Evolutionary conservation across 129 eudicot species (phyloP), one percentile per base, ranked within the genome.

Genomic region (Dittrichia graveolens): DNA sequence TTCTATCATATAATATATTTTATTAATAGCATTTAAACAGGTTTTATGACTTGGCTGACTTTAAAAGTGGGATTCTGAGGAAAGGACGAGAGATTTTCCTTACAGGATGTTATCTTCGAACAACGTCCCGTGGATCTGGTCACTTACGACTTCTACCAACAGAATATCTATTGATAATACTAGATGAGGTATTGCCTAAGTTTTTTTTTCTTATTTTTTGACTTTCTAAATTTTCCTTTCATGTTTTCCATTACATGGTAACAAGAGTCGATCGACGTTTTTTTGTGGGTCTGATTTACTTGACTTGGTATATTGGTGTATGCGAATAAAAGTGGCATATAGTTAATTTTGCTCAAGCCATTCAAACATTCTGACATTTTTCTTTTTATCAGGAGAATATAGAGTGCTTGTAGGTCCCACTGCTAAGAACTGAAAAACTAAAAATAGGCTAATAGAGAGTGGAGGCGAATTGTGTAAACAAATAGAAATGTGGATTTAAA

Each of bases 101-200:
- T 55, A 94, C 98, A 41, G 98, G 98, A 69, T 94, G 98, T 72
- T 85, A 88, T 71, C 96, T 94, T 70, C 89, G 98, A 75, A 78
- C 85, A 48, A 75, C 92, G 62, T 57, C 79, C 16, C 86, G 84
- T 50, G 88, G 86, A 77, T 82, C 86, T 64, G 89, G 80, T 45
- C 82, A 76, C 70, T 60, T 89, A 57, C 83, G 99, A 50, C 96
- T 94, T 75, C 49, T 90, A 40, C 99, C 99, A 69, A 88, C 99
- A 5, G 99, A 94, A 64, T 90, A 90, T 85, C 65, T 90, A 78
- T 84, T 94, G 55, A 85, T 88, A 68, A 76, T 94, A 67, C 78
- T 94, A 59, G 92, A 94, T 72, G 96, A 84, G 99, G 99, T 93
- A 87, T 44, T 60, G 55, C 54, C 53, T 46, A 42, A 68, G 68